Base-by-base conservation (phyloP, 768 basidiomycete genomes). In the Strobilomyces dryophilus region DNA sequence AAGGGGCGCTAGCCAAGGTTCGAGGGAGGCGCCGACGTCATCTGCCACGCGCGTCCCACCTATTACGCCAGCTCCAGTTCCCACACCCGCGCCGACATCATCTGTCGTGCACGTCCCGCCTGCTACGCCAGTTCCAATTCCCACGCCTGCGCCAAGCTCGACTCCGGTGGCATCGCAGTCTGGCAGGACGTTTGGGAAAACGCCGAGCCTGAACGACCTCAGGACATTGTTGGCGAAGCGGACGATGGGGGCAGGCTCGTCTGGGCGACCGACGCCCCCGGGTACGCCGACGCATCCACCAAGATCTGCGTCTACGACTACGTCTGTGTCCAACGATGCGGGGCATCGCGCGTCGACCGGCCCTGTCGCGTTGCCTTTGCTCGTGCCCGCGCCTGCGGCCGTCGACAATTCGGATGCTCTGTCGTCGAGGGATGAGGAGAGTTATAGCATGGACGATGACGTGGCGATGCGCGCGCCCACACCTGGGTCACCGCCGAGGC, bases 191-290 rank as follows among this genome's bases (percentile, higher is more conserved):
- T 2, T 56, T 12, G 53, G 35, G 10, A 51, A 18, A n/a, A 47
- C 49, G 11, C 53, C 58, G 29, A 66, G 65, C 37, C 45, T 65
- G 47, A 47, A 57, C 5, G 51, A 47, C 2, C 7, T 66, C 18
- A 55, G 65, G 32, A 15, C 47, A 15, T 43, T 66, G 14, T 43
- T 64, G 24, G 50, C 53, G 32, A 66, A 3, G 27, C 59, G 58
- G 15, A 45, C 42, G 10, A 21, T 21, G n/a, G 39, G 36, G 3
- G 36, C 15, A 15, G 36, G 36, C 37, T n/a, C n/a, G n/a, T n/a
- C n/a, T n/a, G n/a, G n/a, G n/a, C n/a, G n/a, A n/a, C n/a, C n/a
- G n/a, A 39, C 15, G n/a, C 17, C 17, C 17, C 5, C 37, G 34
- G 15, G 34, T 9, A 39, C 37, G 37, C n/a, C 37, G 37, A 39